Base-by-base conservation (phyloP, 2,329 filamentous ascomycete species). In the Aspergillus terreus region DNA sequence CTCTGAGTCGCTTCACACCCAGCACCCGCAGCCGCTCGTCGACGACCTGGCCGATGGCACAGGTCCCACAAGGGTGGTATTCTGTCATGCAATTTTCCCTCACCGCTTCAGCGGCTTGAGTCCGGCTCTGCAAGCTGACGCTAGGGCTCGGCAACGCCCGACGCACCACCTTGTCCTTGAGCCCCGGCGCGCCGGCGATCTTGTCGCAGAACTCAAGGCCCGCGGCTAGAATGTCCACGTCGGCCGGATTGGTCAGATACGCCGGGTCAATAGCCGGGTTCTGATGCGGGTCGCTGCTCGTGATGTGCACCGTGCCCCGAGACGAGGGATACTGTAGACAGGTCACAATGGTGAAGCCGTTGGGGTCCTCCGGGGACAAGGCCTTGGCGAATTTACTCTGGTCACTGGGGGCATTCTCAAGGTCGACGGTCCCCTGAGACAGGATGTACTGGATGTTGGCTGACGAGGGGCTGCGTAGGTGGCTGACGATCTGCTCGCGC, bases 21-120 rank as follows among this genome's bases (percentile, higher is more conserved):
- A 62, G 54, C 6, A 67, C 64, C 10, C 48, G 50, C 51, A 68
- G 47, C 17, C 55, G 44, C 35, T 58, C 53, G 47, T 66, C 59
- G 35, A 68, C 58, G 14, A 64, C 65, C 38, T 60, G 57, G 10
- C 62, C 60, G 55, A 68, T 64, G 9, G 65, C 60, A 49, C 63
- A 64, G 14, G 60, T 64, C 3, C 59, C 58, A 11, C 46, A 49
- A 7, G 51, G 47, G 52, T 62, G 59, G 27, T 57, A 49, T 19
- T 52, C 49, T 14, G 46, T 49, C 30, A 52, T 44, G 12, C 42
- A 36, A 12, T 46, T 30, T 11, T 52, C 44, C 17, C 45, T 50
- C 11, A 53, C 52, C 19, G 36, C 42, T 33, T 44, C 41, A 27
- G 36, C 42, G 38, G 36, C 52, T 44, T 50, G 38, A 17, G 38